Evolutionary conservation across 1,284 basidiomycete genomes (phyloP).

Genomic region (Ceratobasidium sp.): DNA sequence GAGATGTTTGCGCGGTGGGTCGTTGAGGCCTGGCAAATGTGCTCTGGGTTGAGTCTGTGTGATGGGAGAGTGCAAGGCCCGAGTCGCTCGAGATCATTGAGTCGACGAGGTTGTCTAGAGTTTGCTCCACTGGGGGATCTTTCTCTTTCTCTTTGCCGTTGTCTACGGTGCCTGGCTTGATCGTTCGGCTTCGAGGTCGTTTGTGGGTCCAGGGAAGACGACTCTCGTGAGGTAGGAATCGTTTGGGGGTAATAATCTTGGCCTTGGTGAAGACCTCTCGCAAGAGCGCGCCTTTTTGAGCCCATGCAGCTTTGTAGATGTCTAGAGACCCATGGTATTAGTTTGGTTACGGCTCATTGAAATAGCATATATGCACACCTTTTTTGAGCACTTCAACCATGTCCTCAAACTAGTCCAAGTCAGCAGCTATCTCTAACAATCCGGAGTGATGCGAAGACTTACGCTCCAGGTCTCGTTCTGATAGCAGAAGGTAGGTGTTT

Average conservation of each 20-base stretch:
- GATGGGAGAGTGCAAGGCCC: slow-evolving; percentile 6
- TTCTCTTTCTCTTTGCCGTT: slow-evolving; percentile 18
- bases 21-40: slow-evolving; percentile 13
- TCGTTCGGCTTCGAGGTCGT: slow-evolving; percentile 12
- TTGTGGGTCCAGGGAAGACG: slow-evolving; percentile 37
- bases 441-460: slow-evolving; percentile 54
- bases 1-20: slow-evolving; percentile 10
- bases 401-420: slow-evolving; percentile 75
- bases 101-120: slow-evolving; percentile 19
- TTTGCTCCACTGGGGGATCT: slow-evolving; percentile 8
- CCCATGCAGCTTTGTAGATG: slow-evolving; percentile 48
- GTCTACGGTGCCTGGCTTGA: slow-evolving; percentile 19
- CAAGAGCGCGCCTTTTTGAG: slow-evolving; percentile 50
- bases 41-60: slow-evolving; percentile 14
- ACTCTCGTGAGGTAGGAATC: slow-evolving; percentile 40
- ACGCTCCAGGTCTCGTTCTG: slow-evolving; percentile 91
- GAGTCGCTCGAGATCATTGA: slow-evolving; percentile 23
- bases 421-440: neutral
- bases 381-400: slow-evolving; percentile 68
- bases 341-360: slow-evolving; percentile 14
- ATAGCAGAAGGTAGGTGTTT: slow-evolving; percentile 74
- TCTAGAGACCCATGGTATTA: slow-evolving; percentile 10
- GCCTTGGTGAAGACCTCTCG: slow-evolving; percentile 49
- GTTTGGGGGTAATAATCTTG: slow-evolving; percentile 44
- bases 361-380: slow-evolving; percentile 35